Conservation (phyloP, 768 basidiomycete genomes). For the Cystobasidium ongulense region DNA sequence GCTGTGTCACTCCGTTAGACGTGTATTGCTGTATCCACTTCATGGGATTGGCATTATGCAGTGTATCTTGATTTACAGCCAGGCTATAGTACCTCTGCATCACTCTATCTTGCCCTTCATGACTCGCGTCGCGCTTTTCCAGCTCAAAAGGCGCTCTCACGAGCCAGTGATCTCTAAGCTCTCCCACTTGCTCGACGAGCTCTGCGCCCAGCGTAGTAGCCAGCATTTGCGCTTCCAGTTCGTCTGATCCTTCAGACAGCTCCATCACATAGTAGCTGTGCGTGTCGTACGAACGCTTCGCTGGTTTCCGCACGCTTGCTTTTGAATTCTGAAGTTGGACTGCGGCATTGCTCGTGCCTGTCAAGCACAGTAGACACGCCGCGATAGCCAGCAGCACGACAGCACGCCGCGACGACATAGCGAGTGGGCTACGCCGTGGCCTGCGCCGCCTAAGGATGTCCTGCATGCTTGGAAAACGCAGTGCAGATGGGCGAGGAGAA, state of each 20-base stretch:
- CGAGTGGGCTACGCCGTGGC: not conserved
- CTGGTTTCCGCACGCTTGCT: constrained; percentile 26
- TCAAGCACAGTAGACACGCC: not conserved
- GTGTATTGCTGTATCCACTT: not conserved
- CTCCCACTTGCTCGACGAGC: constrained; percentile 77
- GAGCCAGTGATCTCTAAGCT: constrained; percentile 73
- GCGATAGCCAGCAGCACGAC: constrained; percentile 3
- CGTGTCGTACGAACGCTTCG: constrained; percentile 46
- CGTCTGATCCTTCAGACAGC: not conserved
- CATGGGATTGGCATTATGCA: not conserved
- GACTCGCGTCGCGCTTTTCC: constrained; percentile 47
- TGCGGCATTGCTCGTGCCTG: not conserved
- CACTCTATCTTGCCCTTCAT: constrained; percentile 48
- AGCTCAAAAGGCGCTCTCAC: constrained; percentile 52
- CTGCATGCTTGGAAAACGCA: not conserved
- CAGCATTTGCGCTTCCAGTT: constrained; percentile 49
- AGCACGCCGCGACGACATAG: not conserved
- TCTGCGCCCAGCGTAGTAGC: constrained; percentile 62
- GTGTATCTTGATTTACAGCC: not conserved
- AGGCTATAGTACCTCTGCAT: constrained; percentile 6
- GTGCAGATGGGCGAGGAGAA: not conserved
- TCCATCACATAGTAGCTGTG: constrained; percentile 63
- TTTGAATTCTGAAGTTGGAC: not conserved
- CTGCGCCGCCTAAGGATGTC: not conserved
- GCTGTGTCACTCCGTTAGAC: not conserved